These are phyloP conservation scores for Kitagawia praeruptora DNA, from an alignment of 129 eudicot genomes.

Conservation along the genomic window DNA sequence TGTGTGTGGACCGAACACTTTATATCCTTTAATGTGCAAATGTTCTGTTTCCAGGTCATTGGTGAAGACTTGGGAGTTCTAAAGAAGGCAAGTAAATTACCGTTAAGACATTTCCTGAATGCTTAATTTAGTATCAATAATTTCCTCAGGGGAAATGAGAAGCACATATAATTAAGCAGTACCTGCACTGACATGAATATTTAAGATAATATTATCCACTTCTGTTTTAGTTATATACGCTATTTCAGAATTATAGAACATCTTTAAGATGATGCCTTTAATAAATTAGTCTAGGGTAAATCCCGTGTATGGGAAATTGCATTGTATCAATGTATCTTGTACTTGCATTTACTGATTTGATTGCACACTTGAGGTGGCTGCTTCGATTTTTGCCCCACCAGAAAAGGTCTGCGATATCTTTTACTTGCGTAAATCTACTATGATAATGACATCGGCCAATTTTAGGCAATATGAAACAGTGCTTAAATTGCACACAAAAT, in stretches of 20 bases:
- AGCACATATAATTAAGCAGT: not conserved
- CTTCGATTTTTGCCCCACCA: not conserved
- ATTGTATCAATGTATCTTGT: not conserved
- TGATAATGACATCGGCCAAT: not conserved
- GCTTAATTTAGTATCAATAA: not conserved
- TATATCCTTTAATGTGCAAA: not conserved
- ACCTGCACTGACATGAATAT: not conserved
- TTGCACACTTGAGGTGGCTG: not conserved
- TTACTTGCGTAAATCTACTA: not conserved
- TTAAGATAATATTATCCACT: not conserved
- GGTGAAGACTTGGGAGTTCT: slow-evolving; percentile 79
- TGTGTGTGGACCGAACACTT: not conserved
- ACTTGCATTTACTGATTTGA: not conserved
- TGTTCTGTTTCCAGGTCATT: slow-evolving; percentile 47
- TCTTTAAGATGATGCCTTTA: not conserved
- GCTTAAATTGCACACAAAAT: not conserved
- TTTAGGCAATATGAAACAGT: not conserved
- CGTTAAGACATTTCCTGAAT: not conserved
- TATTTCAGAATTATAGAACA: not conserved
- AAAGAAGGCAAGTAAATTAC: slow-evolving; percentile 60
- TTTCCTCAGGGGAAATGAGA: not conserved
- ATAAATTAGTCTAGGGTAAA: not conserved
- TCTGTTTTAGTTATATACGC: not conserved
- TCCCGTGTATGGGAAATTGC: not conserved
- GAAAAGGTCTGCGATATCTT: not conserved